These are phyloP conservation scores for Cicer yamashitae DNA, from an alignment of 306 rosid genomes.

Conservation along the genomic window DNA sequence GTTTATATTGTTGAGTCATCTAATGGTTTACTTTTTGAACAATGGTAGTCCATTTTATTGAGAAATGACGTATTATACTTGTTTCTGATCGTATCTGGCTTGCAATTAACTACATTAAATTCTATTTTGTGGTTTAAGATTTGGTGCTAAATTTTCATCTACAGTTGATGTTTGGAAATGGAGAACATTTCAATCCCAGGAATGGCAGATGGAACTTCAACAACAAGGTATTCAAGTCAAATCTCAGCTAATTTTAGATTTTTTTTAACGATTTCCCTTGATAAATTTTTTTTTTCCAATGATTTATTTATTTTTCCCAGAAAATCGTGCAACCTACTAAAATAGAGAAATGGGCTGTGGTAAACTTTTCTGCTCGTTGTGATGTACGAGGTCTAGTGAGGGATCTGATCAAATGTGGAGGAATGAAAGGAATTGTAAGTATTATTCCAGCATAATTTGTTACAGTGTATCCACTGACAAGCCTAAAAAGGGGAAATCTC, in stretches of 20 bases:
- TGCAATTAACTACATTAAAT: background rate
- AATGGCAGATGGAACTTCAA: constrained; percentile 96
- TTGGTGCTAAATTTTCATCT: background rate
- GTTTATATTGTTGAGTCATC: too few species aligned
- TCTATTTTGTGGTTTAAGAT: background rate
- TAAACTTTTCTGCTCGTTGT: constrained; percentile 88
- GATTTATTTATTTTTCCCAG: constrained; percentile 48
- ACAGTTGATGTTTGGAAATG: constrained; percentile 84
- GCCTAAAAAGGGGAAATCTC: constrained; percentile 2
- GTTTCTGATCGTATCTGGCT: background rate
- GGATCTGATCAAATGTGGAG: constrained; percentile 70
- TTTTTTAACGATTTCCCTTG: background rate
- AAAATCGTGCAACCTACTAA: constrained; percentile 66
- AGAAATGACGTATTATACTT: background rate
- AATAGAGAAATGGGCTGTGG: constrained; percentile 79
- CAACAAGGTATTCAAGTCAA: constrained; percentile 63
- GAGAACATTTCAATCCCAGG: constrained; percentile 81
- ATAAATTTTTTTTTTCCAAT: background rate
- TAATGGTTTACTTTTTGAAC: background rate
- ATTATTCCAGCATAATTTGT: background rate
- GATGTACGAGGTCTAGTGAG: constrained; percentile 63
- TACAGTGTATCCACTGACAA: background rate
- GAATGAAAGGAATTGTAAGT: constrained; percentile 89
- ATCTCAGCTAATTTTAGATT: background rate
- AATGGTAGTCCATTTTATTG: background rate